Conservation (phyloP, 2,329 filamentous ascomycete species). For the Penicillium sp. region DNA sequence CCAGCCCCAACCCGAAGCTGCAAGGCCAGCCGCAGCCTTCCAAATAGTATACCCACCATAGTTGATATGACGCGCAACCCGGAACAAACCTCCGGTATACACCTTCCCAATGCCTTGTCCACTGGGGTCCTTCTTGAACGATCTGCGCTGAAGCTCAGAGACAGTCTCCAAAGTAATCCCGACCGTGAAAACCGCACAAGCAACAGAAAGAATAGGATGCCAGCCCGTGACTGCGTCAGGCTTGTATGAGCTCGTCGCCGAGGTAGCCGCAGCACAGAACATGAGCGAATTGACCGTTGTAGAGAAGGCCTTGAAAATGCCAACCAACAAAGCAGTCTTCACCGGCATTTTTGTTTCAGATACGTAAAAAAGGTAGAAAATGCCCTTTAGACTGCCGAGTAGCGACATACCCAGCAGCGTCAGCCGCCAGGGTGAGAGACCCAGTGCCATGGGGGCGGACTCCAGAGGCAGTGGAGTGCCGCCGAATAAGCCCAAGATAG, state of each 20-base stretch:
- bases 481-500: background rate
- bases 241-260: background rate
- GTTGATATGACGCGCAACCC: background rate
- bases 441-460: background rate
- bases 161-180: background rate
- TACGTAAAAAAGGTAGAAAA: background rate
- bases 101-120: background rate
- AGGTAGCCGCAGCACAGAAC: background rate
- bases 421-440: background rate
- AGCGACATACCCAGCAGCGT: background rate
- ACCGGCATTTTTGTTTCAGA: background rate
- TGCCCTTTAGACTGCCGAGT: background rate
- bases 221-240: background rate
- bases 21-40: slow-evolving; percentile 1
- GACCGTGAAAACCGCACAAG: background rate
- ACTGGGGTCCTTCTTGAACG: background rate
- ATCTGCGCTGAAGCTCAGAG: background rate
- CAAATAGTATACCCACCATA: background rate
- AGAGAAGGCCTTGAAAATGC: background rate
- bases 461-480: background rate
- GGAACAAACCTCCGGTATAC: background rate
- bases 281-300: background rate
- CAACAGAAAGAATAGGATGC: background rate
- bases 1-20: background rate
- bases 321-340: background rate